Conservation (phyloP, 2,329 filamentous ascomycete genomes). For the Scedosporium boydii region DNA sequence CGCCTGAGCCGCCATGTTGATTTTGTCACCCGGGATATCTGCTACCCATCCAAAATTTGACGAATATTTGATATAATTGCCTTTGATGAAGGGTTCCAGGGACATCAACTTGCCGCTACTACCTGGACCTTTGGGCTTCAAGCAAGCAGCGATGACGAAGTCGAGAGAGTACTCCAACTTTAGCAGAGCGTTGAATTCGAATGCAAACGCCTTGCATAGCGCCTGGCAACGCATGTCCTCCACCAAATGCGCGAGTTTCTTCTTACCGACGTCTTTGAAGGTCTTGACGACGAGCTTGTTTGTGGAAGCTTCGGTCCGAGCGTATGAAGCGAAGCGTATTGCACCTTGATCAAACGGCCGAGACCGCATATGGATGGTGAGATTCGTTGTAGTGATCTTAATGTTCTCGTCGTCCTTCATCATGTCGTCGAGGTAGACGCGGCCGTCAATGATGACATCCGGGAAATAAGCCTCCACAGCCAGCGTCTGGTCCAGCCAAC, state of each 20-base stretch:
- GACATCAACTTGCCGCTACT: slow-evolving; percentile 16
- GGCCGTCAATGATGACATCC: slow-evolving; percentile 12
- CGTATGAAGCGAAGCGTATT: slow-evolving; percentile 24
- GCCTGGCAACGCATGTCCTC: slow-evolving; percentile 29
- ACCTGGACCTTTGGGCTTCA: slow-evolving; percentile 12
- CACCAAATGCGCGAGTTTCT: slow-evolving; percentile 17
- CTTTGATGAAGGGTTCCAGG: slow-evolving; percentile 25
- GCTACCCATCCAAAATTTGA: slow-evolving; percentile 21
- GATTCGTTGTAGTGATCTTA: slow-evolving; percentile 20
- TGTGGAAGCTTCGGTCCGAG: slow-evolving; percentile 17
- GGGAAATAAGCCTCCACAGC: slow-evolving; percentile 16
- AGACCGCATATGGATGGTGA: slow-evolving; percentile 21
- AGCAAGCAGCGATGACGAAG: slow-evolving; percentile 22
- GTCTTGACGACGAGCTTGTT: slow-evolving; percentile 25
- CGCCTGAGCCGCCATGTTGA: slow-evolving; percentile 24
- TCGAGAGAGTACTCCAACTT: slow-evolving; percentile 18
- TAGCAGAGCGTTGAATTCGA: slow-evolving; percentile 27
- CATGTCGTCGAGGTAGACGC: slow-evolving; percentile 23
- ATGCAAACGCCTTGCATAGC: slow-evolving; percentile 28
- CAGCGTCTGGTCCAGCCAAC: slow-evolving; percentile 20
- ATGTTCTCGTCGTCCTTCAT: slow-evolving; percentile 25
- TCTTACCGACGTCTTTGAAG: slow-evolving; percentile 16
- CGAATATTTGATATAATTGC: slow-evolving; percentile 27
- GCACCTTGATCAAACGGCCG: slow-evolving; percentile 23
- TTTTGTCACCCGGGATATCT: slow-evolving; percentile 13